phyloP scores from a whole-genome alignment of 306 rosid genomes.

The Sophora flavescens region DNA sequence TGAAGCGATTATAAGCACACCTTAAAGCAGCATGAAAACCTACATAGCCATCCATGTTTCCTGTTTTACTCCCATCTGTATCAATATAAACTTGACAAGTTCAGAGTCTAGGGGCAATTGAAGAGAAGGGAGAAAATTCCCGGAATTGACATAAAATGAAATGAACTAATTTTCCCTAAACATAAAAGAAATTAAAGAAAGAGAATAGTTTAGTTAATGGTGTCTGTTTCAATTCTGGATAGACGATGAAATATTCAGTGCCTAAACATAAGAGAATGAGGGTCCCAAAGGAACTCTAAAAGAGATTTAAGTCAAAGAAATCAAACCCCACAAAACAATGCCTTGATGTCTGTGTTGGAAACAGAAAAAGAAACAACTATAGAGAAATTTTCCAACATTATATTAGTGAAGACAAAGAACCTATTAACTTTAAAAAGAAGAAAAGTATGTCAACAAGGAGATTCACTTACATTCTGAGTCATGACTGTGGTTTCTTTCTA shows the following conservation, averaged over 20 bases:
- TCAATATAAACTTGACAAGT: neutral
- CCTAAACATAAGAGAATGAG: neutral
- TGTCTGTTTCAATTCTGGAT: neutral
- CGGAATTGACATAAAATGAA: neutral
- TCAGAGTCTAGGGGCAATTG: neutral
- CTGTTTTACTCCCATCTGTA: constrained; percentile 69
- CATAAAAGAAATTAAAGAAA: neutral
- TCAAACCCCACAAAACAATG: neutral
- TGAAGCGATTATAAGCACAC: constrained; percentile 74
- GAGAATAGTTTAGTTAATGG: neutral
- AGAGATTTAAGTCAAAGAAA: neutral
- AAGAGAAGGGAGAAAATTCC: neutral
- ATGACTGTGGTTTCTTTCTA: constrained; percentile 69
- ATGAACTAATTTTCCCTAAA: neutral
- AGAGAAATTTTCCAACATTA: neutral
- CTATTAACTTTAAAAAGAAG: neutral
- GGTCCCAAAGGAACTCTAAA: neutral
- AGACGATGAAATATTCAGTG: neutral
- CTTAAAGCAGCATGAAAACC: constrained; percentile 95
- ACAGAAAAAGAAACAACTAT: constrained; percentile 7
- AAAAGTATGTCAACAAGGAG: constrained; percentile 19
- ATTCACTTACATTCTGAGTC: constrained; percentile 74
- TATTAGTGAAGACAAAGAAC: neutral
- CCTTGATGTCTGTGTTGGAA: neutral
- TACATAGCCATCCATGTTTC: constrained; percentile 84